Percentiles rank a stretch among this genome's conserved stretches.
phyloP scores from a whole-genome alignment of 2,329 filamentous ascomycete genomes.

The Coleophoma eucalyptorum region DNA sequence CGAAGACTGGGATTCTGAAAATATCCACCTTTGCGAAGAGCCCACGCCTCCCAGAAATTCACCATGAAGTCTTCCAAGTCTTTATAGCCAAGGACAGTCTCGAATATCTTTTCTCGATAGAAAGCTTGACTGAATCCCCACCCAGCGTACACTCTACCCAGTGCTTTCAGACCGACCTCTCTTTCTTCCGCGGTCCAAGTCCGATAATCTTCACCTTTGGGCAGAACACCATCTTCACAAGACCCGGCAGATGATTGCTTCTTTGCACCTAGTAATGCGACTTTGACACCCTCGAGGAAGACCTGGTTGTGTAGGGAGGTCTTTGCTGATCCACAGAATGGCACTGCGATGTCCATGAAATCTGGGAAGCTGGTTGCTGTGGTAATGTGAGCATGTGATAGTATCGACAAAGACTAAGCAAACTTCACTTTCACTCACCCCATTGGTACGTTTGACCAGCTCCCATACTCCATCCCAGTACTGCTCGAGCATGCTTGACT shows the following conservation, averaged over 20 bases:
- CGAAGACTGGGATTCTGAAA: neutral
- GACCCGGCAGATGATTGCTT: slow-evolving; percentile 47
- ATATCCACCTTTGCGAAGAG: slow-evolving; percentile 54
- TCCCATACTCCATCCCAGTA: slow-evolving; percentile 70
- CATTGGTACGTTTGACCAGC: slow-evolving; percentile 64
- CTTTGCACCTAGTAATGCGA: slow-evolving; percentile 54
- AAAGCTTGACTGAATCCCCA: slow-evolving; percentile 81
- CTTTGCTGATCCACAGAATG: slow-evolving; percentile 63
- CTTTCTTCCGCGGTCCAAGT: slow-evolving; percentile 50
- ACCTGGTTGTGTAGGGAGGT: slow-evolving; percentile 66
- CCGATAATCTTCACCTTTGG: slow-evolving; percentile 33
- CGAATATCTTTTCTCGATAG: slow-evolving; percentile 68
- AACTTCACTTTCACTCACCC: slow-evolving; percentile 26
- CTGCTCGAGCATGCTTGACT: slow-evolving; percentile 55
- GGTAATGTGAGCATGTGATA: neutral
- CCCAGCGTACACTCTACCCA: slow-evolving; percentile 73
- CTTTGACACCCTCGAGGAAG: slow-evolving; percentile 62
- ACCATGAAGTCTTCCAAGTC: slow-evolving; percentile 71
- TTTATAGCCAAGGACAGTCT: slow-evolving; percentile 60
- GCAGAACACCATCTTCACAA: slow-evolving; percentile 37
- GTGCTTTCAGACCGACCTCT: slow-evolving; percentile 60
- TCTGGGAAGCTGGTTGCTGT: slow-evolving; percentile 29
- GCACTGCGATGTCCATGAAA: slow-evolving; percentile 61
- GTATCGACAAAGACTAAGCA: slow-evolving; percentile 23
- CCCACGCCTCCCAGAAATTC: slow-evolving; percentile 75